Evolutionary conservation across 2,329 filamentous ascomycete species (phyloP).

Genomic region (Septoria linicola): DNA sequence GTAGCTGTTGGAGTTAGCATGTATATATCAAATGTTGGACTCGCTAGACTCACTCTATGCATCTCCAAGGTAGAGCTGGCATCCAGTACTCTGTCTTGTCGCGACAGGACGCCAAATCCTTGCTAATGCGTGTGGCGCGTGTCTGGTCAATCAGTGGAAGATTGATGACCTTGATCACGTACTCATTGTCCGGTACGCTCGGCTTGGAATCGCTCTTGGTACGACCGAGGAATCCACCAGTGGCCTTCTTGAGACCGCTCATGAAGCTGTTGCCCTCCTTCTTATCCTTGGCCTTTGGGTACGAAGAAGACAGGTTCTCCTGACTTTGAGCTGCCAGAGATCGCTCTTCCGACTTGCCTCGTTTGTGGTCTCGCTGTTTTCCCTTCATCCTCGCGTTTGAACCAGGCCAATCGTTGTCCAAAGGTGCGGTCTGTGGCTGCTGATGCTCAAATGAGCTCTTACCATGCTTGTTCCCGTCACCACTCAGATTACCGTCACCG

Average conservation of each 20-base stretch:
- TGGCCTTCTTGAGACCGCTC: conserved; percentile 32
- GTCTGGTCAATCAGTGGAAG: conserved; percentile 84
- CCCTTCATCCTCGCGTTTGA: conserved; percentile 28
- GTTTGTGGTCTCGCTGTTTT: conserved; percentile 29
- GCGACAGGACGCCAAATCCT: conserved; percentile 77
- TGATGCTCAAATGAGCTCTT: conserved; percentile 28
- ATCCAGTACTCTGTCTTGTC: conserved; percentile 99
- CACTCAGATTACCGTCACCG: conserved; percentile 20
- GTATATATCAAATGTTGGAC: background rate
- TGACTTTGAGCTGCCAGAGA: conserved; percentile 27
- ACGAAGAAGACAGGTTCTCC: conserved; percentile 27
- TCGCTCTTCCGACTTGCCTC: conserved; percentile 38
- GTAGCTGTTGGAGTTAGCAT: conserved; percentile 54
- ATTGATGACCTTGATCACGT: conserved; percentile 81
- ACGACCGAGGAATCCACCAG: conserved; percentile 34
- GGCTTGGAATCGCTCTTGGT: conserved; percentile 64
- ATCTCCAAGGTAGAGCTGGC: conserved; percentile 91
- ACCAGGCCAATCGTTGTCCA: conserved; percentile 30
- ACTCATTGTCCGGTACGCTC: conserved; percentile 69
- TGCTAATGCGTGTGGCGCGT: conserved; percentile 85
- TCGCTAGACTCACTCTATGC: conserved; percentile 81
- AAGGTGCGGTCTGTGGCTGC: conserved; percentile 33
- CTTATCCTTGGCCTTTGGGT: conserved; percentile 27
- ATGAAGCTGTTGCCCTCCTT: conserved; percentile 30
- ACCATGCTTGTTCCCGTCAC: conserved; percentile 11